Evolutionary conservation across 73 alveolate species (phyloP).

Genomic region (Paramecium caudatum): DNA sequence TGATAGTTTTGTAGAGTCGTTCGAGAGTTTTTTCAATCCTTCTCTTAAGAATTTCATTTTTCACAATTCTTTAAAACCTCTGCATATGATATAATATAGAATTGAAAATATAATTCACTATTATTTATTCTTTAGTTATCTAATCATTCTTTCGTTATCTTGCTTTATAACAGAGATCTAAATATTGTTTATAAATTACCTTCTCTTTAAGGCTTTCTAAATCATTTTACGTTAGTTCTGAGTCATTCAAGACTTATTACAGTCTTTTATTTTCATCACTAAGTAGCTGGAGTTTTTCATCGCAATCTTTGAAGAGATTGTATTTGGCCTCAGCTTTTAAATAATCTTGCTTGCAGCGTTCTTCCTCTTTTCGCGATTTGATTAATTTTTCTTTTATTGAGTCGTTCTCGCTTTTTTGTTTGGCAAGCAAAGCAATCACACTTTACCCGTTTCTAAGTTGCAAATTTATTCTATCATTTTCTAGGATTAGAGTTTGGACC

Average conservation of each 20-base stretch:
- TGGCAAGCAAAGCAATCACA: background rate
- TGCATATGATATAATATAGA: background rate
- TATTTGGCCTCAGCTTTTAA: background rate
- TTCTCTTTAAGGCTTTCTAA: slow-evolving; percentile 8
- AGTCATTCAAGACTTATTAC: background rate
- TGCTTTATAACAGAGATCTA: background rate
- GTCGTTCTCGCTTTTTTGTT: background rate
- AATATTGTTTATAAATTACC: slow-evolving; percentile 26
- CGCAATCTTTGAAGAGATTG: background rate
- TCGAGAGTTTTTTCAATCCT: background rate
- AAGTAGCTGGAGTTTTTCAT: background rate
- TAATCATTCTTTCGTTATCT: slow-evolving; percentile 27
- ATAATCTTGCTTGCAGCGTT: background rate
- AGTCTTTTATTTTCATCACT: no score
- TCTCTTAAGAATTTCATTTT: background rate
- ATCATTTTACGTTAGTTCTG: background rate
- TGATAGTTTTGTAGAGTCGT: no score
- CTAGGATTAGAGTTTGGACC: slow-evolving; percentile 17
- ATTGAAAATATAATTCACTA: background rate
- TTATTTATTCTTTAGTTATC: slow-evolving; percentile 13
- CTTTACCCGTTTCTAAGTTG: slow-evolving; percentile 7
- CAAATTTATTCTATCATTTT: slow-evolving; percentile 9
- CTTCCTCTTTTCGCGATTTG: background rate
- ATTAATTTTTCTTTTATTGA: background rate
- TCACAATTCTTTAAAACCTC: background rate